Conservation (phyloP, 148 eudicot species). For the Chenopodium suecicum region DNA sequence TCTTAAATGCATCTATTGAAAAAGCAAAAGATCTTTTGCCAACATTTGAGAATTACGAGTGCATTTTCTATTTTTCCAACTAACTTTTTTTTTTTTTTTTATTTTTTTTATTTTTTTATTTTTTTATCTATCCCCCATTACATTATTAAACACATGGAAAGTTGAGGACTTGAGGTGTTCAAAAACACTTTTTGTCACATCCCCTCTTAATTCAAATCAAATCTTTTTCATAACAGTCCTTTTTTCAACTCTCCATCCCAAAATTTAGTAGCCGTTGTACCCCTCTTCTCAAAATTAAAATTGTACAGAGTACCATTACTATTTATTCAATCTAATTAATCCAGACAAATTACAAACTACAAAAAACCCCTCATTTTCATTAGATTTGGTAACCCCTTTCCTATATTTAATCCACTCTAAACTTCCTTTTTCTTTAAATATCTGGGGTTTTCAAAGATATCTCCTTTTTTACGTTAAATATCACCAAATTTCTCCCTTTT, state of each 20-base stretch:
- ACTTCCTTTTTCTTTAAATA: neutral
- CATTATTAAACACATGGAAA: too few relatives aligned
- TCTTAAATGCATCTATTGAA: neutral
- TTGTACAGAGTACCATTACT: neutral
- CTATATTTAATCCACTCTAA: neutral
- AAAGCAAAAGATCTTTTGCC: neutral
- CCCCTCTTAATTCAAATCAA: neutral
- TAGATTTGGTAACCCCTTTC: constrained; percentile 1
- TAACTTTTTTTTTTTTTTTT: too few relatives aligned
- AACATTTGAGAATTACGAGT: neutral
- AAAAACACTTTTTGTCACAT: neutral
- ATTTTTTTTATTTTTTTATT: too few relatives aligned
- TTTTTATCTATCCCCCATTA: too few relatives aligned
- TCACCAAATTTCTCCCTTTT: neutral
- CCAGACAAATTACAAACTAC: neutral
- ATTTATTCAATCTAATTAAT: neutral
- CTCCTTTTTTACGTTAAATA: too few relatives aligned
- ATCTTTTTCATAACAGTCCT: neutral
- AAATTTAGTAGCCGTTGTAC: neutral
- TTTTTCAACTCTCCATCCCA: neutral
- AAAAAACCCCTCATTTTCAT: constrained; percentile 3
- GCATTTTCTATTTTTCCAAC: neutral
- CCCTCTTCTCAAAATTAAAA: neutral
- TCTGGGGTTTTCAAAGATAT: neutral
- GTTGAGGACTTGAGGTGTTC: too few relatives aligned